phyloP scores from a whole-genome alignment of 768 basidiomycete genomes.

The Clavulina sp. region DNA sequence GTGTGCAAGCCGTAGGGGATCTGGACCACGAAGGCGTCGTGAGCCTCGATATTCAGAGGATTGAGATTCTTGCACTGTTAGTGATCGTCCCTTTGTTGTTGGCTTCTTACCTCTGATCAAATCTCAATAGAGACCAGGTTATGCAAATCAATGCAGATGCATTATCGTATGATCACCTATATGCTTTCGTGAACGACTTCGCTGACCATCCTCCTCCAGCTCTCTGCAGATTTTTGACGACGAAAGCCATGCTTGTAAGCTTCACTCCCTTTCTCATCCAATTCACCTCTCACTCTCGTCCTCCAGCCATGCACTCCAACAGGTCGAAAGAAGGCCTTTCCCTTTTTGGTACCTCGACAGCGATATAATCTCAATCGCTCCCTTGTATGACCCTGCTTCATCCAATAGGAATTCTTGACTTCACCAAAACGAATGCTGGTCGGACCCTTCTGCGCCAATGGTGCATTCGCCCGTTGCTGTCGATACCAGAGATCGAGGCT shows the following conservation, averaged over 20 bases:
- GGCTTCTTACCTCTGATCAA: not conserved
- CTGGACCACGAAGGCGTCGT: constrained; percentile 46
- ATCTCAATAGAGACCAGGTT: constrained; percentile 50
- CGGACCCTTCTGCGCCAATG: constrained; percentile 64
- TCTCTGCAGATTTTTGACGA: constrained; percentile 81
- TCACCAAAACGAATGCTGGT: constrained; percentile 61
- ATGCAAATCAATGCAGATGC: constrained; percentile 94
- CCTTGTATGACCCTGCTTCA: too few species aligned
- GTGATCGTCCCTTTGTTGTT: constrained; percentile 17
- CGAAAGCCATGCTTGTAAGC: constrained; percentile 79
- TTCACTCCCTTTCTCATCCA: too few species aligned
- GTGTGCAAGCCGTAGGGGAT: constrained; percentile 39
- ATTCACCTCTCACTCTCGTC: too few species aligned
- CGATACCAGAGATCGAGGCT: constrained; percentile 43
- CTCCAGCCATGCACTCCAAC: constrained; percentile 62
- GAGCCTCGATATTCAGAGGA: constrained; percentile 45
- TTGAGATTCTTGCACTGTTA: constrained; percentile 57
- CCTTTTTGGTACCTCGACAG: constrained; percentile 56
- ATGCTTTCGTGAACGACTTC: too few species aligned
- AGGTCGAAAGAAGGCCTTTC: constrained; percentile 83
- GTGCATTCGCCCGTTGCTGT: constrained; percentile 74
- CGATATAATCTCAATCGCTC: not conserved
- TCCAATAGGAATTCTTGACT: constrained; percentile 59
- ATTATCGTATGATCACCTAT: constrained; percentile 52
- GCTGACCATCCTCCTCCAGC: too few species aligned